Evolutionary conservation across 2,329 filamentous ascomycete genomes (phyloP).

Genomic region (Fusarium liriodendri): DNA sequence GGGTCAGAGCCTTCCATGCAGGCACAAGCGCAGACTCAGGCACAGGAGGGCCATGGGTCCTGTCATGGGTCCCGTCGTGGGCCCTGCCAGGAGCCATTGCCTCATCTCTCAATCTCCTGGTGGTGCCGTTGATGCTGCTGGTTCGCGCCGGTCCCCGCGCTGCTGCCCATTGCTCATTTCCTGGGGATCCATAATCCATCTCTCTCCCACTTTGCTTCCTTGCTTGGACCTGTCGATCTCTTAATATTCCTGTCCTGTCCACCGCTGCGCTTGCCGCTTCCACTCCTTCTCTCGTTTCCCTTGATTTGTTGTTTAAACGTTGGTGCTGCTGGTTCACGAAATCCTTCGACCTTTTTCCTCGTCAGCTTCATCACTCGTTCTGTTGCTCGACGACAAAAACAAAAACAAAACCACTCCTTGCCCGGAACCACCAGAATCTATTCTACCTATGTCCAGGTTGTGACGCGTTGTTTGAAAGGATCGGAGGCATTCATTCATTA

Average conservation of each 20-base stretch:
- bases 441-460: slow-evolving; percentile 29
- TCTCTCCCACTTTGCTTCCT: slow-evolving; percentile 21
- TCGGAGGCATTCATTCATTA: slow-evolving; percentile 30
- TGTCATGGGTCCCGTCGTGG: slow-evolving; percentile 17
- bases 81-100: slow-evolving; percentile 27
- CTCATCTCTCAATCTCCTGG: slow-evolving; percentile 38
- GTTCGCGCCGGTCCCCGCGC: slow-evolving; percentile 34
- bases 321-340: slow-evolving; percentile 39
- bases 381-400: slow-evolving; percentile 40
- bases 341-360: slow-evolving; percentile 16
- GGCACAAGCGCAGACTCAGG: slow-evolving; percentile 8
- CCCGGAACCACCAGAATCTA: slow-evolving; percentile 10
- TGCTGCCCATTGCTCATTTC: slow-evolving; percentile 42
- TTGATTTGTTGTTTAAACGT: slow-evolving; percentile 38
- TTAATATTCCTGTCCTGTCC: slow-evolving; percentile 35
- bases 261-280: slow-evolving; percentile 24
- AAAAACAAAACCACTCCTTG: slow-evolving; percentile 21
- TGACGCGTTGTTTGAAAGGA: slow-evolving; percentile 32
- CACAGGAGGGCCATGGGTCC: slow-evolving; percentile 12
- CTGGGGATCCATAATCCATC: slow-evolving; percentile 38
- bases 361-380: slow-evolving; percentile 41
- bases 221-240: slow-evolving; percentile 40
- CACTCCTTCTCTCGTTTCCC: slow-evolving; percentile 33
- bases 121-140: slow-evolving; percentile 26
- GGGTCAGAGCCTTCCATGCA: slow-evolving; percentile 28